These are phyloP conservation scores for Xylaria sp. DNA, from an alignment of 2,329 filamentous ascomycete species.

Conservation along the genomic window DNA sequence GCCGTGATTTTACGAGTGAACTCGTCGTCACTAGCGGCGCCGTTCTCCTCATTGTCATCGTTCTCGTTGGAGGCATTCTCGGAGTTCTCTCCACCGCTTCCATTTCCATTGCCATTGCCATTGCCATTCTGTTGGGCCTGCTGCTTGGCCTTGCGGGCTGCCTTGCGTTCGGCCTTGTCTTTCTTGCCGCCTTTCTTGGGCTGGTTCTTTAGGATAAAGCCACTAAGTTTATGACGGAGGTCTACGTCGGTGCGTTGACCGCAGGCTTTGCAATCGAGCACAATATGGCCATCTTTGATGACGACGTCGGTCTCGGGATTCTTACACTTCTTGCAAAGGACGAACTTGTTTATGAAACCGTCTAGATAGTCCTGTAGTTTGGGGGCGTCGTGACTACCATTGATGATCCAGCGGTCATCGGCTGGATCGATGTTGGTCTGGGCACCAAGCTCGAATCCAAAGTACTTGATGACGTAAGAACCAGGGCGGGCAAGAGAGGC, in stretches of 20 bases:
- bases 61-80: conserved; percentile 68
- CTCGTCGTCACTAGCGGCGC: conserved; percentile 89
- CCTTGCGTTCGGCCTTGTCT: conserved; percentile 89
- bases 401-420: conserved; percentile 99
- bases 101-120: conserved; percentile 62
- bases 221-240: conserved; percentile 91
- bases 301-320: conserved; percentile 97
- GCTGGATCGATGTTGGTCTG: conserved; percentile 98
- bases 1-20: conserved; percentile 84
- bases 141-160: conserved; percentile 89
- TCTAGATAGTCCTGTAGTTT: conserved; percentile 99
- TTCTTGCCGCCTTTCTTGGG: conserved; percentile 93
- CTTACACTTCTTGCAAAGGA: conserved; percentile 99
- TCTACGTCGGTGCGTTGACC: conserved; percentile 93
- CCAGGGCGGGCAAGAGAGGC: conserved; percentile 91
- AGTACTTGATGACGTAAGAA: conserved; percentile 98
- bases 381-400: conserved; percentile 91
- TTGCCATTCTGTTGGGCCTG: conserved; percentile 68
- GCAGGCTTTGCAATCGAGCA: conserved; percentile 98
- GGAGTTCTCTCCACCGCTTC: conserved; percentile 71
- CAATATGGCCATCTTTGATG: conserved; percentile 91
- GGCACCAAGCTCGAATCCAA: conserved; percentile 97
- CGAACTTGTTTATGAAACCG: conserved; percentile 98
- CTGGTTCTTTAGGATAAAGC: conserved; percentile 96
- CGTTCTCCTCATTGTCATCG: conserved; percentile 65